Evolutionary conservation across 2,329 filamentous ascomycete species (phyloP), one percentile per base, ranked within the genome.

Genomic region (Sporothrix brasiliensis): DNA sequence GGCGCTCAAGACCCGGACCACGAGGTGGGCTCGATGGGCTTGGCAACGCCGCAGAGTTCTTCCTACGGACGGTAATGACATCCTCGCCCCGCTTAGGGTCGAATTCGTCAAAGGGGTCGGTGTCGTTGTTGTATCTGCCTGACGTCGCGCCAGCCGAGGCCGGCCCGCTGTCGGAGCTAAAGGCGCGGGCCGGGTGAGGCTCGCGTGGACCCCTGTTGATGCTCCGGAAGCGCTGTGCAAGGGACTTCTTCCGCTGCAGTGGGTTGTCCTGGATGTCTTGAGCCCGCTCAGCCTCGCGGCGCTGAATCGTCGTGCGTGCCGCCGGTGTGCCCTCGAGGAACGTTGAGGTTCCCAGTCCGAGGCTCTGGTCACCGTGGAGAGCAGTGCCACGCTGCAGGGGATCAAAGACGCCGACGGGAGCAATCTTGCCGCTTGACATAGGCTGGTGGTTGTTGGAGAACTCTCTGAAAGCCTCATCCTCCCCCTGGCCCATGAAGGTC

Each of bases 281-380:
- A 21, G 85, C 86, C 72, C 92, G 81, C 75, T 89, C 93, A 44
- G 87, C 90, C 76, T 94, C 88, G 66, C 88, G 88, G 72, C 91
- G 89, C 78, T 92, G 88, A 69, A 97, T 92, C 21, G 91, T 92
- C 9, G 89, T 87, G 75, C 89, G 89, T 39, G 94, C 91, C 39
- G 94, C 95, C 16, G 95, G 94, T 1, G 95, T 91, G 49, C 95
- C 95, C 76, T 99, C 95, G 27, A 99, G 82, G 84, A 98, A 98
- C 2, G 95, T 99, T 47, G 93, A 97, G 1, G 94, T 97, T 68
- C 95, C 95, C 9, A 99, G 82, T 11, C 95, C 95, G 72, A 92
- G 83, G 3, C 88, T 90, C 80, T 96, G 90, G 69, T 94, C 89
- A 21, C 94, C 94, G 75, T 98, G 93, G 16, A 98, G 86, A 61